Base-by-base conservation (phyloP, 495 filamentous ascomycete genomes). In the Lophiostoma macrostomum region DNA sequence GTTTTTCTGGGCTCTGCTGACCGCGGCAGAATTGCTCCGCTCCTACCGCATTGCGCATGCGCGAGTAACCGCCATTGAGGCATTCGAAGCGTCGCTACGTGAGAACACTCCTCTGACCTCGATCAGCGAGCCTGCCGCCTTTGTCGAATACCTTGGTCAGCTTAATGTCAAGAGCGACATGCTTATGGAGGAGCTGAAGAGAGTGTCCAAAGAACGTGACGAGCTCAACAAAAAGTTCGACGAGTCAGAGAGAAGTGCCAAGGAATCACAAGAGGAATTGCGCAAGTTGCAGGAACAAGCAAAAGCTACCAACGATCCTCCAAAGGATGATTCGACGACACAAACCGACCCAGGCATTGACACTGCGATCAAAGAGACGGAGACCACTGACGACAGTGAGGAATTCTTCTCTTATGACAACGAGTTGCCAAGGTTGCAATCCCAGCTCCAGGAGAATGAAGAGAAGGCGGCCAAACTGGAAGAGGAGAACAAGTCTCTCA, bases 131-230 rank as follows among this genome's bases (percentile, higher is more conserved):
- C 87, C 90, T 0, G 80, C 81, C 55, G 85, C 89, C 1, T 71
- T 98, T 25, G 82, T 91, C 3, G 93, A 97, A 70, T 98, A 97
- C 65, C 76, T 98, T n/a, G 93, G 85, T 57, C 89, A 95, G 68
- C 71, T 95, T 31, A 88, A 84, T 45, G 70, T 90, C 22, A 91
- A 91, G 56, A 82, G 83, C 8, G 90, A 95, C 57, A 88, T 98
- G 83, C 81, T 93, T 1, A 78, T 90, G 76, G 86, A 95, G 14
- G 93, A 98, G 67, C 73, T 96, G n/a, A 95, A 90, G 71, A 80
- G 90, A 0, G 82, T 96, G 0, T 83, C 89, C 0, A 77, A 74
- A 20, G 94, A 96, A 58, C 81, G 85, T 27, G 90, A 97, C 64
- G 78, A 79, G 7, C 80, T 82, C 59, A 95, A 88, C 60, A 84